Evolutionary conservation across 2,329 filamentous ascomycete species (phyloP).

Genomic region (Ilyonectria robusta): DNA sequence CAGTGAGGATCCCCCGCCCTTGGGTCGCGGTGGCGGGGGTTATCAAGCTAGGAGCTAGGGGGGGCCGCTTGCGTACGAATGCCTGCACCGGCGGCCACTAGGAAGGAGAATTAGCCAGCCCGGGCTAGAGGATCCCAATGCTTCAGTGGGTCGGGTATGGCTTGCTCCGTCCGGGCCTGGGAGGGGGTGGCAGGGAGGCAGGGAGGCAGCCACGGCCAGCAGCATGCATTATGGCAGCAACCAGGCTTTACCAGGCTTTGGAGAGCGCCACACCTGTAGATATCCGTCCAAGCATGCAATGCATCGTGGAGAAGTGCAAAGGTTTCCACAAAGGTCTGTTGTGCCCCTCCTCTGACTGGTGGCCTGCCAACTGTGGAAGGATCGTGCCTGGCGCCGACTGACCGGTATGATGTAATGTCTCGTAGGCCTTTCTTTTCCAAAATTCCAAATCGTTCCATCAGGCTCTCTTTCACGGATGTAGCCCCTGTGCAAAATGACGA

Average conservation of each 20-base stretch:
- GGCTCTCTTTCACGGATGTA: neutral
- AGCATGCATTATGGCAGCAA: too few species aligned
- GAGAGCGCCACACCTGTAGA: neutral
- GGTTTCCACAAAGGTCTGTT: neutral
- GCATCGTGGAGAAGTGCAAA: neutral
- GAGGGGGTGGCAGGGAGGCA: too few species aligned
- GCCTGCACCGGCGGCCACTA: slow-evolving; percentile 5
- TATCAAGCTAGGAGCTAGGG: slow-evolving; percentile 1
- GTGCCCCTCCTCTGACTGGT: neutral
- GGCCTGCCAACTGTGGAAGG: neutral
- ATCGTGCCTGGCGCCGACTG: neutral
- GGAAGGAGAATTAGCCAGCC: neutral
- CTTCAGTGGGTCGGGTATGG: neutral
- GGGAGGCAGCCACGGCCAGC: too few species aligned
- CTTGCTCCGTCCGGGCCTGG: too few species aligned
- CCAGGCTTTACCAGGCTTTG: too few species aligned
- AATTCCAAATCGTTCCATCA: neutral
- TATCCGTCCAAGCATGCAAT: slow-evolving; percentile 1
- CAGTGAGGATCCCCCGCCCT: slow-evolving; percentile 38
- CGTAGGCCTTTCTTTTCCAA: neutral
- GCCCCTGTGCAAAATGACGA: neutral
- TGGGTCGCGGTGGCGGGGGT: neutral
- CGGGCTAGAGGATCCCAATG: slow-evolving; percentile 3
- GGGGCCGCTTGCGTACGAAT: neutral
- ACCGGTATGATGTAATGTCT: neutral